A percentile compares a stretch with the other conserved stretches of the same genome.
phyloP scores from a whole-genome alignment of 176 grass and related monocot species.

The Alopecurus myosuroides region DNA sequence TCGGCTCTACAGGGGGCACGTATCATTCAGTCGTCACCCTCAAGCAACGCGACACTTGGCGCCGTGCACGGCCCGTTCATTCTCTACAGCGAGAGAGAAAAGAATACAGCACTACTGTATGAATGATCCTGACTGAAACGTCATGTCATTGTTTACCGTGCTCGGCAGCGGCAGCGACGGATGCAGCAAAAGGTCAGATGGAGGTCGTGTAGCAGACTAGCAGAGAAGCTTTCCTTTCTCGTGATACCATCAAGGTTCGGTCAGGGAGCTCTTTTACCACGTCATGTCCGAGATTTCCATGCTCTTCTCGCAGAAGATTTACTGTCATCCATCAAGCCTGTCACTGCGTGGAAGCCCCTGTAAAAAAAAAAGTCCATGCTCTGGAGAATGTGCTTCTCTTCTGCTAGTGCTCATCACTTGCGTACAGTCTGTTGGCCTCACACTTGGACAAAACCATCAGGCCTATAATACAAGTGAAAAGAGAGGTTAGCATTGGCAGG shows the following conservation, averaged over 20 bases:
- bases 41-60: background rate
- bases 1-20: background rate
- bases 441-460: background rate
- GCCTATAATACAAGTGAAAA: background rate
- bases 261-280: background rate
- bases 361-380: background rate
- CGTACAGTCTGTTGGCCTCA: background rate
- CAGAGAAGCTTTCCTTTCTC: constrained; percentile 39
- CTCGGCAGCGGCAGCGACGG: background rate
- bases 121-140: background rate
- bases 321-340: background rate
- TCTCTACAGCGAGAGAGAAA: background rate
- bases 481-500: constrained; percentile 12
- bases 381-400: background rate
- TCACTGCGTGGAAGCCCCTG: background rate
- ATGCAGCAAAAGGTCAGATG: constrained; percentile 10
- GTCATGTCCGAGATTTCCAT: background rate
- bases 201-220: background rate
- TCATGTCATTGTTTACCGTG: background rate
- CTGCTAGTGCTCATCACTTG: background rate
- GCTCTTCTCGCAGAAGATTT: background rate
- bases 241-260: constrained; percentile 44
- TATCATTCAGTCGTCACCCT: background rate
- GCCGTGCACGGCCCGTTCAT: background rate
- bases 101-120: too few species aligned